These are phyloP conservation scores for Venturia effusa DNA, from an alignment of 2,329 filamentous ascomycete genomes.

Conservation along the genomic window DNA sequence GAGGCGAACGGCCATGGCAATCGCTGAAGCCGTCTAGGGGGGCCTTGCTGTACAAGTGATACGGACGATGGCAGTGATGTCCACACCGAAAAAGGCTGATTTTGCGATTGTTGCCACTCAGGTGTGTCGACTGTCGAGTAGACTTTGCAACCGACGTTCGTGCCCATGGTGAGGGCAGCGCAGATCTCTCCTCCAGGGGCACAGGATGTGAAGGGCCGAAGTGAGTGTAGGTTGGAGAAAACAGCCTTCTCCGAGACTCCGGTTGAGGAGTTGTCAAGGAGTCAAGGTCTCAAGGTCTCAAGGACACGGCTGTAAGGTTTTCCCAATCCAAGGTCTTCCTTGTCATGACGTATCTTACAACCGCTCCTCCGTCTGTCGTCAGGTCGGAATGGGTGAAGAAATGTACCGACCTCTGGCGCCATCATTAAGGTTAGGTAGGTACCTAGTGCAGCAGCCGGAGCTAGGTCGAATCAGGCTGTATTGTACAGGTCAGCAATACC, in stretches of 20 bases:
- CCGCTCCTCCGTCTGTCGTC: too few relatives aligned
- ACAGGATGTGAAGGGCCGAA: neutral
- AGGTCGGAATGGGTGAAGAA: too few relatives aligned
- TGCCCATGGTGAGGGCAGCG: neutral
- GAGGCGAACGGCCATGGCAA: neutral
- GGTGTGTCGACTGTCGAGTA: neutral
- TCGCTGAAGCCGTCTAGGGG: neutral
- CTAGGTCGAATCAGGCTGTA: neutral
- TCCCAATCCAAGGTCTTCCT: neutral
- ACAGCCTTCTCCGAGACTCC: neutral
- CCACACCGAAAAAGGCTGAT: too few relatives aligned
- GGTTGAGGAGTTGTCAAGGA: neutral
- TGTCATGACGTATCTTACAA: too few relatives aligned
- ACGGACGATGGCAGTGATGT: too few relatives aligned
- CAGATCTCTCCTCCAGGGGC: neutral
- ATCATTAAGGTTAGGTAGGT: too few relatives aligned
- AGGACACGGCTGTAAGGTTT: too few relatives aligned
- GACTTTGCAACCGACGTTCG: too few relatives aligned
- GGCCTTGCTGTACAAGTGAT: neutral
- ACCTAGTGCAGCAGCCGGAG: neutral
- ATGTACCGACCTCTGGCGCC: neutral
- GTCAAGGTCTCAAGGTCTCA: too few relatives aligned
- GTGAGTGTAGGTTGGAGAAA: neutral
- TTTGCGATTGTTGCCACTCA: neutral
- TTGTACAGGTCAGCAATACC: neutral